These are phyloP conservation scores for Lodderomyces metapsilosis DNA, from an alignment of 1,139 yeast genomes.

Conservation along the genomic window DNA sequence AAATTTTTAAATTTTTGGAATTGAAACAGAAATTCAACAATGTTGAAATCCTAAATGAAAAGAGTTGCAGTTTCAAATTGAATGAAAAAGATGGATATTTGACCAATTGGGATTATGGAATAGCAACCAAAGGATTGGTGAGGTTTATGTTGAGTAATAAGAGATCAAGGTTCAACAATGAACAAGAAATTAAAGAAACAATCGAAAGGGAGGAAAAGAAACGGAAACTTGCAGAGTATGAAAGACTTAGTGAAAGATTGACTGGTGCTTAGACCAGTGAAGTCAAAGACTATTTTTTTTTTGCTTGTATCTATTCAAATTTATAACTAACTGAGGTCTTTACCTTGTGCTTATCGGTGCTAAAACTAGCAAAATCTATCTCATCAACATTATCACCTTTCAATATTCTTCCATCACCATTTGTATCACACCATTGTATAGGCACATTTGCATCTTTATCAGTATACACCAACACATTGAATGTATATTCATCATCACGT, in stretches of 20 bases:
- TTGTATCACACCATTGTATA: constrained; percentile 80
- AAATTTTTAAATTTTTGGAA: constrained; percentile 48
- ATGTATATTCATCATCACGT: constrained; percentile 66
- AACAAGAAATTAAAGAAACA: constrained; percentile 12
- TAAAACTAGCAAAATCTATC: constrained; percentile 69
- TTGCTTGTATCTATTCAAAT: constrained; percentile 12
- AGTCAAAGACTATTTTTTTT: too few relatives aligned
- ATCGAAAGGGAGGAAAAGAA: neutral
- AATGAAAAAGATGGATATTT: constrained; percentile 48
- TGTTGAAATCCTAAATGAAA: constrained; percentile 35
- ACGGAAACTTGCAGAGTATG: neutral
- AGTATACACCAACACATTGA: constrained; percentile 84
- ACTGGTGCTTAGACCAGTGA: neutral
- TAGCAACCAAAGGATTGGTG: constrained; percentile 47
- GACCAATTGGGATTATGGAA: constrained; percentile 45
- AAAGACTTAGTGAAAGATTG: neutral
- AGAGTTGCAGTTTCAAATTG: constrained; percentile 39
- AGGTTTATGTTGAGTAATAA: constrained; percentile 57
- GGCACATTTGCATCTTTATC: constrained; percentile 66
- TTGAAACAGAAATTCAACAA: constrained; percentile 46
- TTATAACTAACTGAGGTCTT: constrained; percentile 78
- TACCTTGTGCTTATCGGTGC: constrained; percentile 68
- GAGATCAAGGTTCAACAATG: constrained; percentile 41
- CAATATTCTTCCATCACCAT: constrained; percentile 56
- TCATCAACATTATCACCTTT: constrained; percentile 56